These are phyloP conservation scores for Moniliophthora roreri DNA, from an alignment of 1,284 basidiomycete species.

Conservation along the genomic window DNA sequence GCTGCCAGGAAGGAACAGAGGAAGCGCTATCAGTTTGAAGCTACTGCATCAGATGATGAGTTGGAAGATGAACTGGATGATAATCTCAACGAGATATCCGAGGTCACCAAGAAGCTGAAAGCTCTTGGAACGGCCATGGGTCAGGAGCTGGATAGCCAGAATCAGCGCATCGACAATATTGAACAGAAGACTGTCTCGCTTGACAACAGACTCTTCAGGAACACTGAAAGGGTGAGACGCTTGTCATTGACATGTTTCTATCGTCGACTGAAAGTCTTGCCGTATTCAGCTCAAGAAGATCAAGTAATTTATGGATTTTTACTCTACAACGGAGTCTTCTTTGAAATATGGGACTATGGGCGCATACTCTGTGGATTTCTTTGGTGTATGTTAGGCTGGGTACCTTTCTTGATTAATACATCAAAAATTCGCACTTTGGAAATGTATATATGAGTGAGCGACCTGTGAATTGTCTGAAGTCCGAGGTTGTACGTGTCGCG, in stretches of 20 bases:
- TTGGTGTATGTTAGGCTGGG: background rate
- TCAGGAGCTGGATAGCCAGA: constrained; percentile 79
- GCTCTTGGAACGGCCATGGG: constrained; percentile 84
- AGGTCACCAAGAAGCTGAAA: constrained; percentile 82
- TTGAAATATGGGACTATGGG: background rate
- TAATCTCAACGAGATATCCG: constrained; percentile 89
- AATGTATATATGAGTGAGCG: no score
- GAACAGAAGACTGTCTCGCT: constrained; percentile 67
- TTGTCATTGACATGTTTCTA: constrained; percentile 11
- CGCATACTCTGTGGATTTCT: background rate
- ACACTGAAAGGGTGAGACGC: constrained; percentile 66
- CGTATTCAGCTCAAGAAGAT: constrained; percentile 63
- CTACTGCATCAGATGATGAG: constrained; percentile 95
- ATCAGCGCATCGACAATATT: constrained; percentile 67
- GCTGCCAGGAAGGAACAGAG: constrained; percentile 65
- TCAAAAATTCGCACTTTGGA: no score
- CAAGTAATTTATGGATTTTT: constrained; percentile 39
- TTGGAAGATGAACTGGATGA: constrained; percentile 89
- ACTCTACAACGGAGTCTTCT: no score
- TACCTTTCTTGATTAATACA: no score
- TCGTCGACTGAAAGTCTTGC: background rate
- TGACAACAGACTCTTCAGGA: constrained; percentile 63
- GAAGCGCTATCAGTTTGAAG: constrained; percentile 91
- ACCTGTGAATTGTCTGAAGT: no score
- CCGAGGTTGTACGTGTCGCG: no score